Evolutionary conservation across 2,329 filamentous ascomycete species (phyloP).

Genomic region (Trematosphaeria pertusa): DNA sequence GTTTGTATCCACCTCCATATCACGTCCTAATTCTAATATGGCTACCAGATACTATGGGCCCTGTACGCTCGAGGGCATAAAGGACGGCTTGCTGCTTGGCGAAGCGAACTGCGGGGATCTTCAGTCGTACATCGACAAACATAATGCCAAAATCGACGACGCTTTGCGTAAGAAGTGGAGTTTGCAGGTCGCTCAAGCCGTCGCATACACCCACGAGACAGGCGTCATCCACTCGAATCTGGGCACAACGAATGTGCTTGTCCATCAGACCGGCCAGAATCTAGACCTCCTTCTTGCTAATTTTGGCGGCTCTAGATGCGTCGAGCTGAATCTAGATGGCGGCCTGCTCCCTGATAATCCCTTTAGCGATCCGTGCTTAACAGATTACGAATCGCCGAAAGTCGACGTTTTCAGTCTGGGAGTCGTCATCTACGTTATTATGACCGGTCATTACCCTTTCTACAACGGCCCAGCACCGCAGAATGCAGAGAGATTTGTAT

Average conservation of each 20-base stretch:
- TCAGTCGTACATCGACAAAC: slow-evolving; percentile 14
- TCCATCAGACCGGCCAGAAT: slow-evolving; percentile 11
- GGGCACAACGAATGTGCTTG: slow-evolving; percentile 18
- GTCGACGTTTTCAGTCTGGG: slow-evolving; percentile 13
- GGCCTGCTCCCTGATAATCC: slow-evolving; percentile 17
- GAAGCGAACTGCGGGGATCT: slow-evolving; percentile 17
- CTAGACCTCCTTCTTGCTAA: slow-evolving; percentile 19
- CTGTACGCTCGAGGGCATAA: slow-evolving; percentile 10
- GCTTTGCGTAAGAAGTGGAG: slow-evolving; percentile 13
- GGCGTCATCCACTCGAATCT: slow-evolving; percentile 21
- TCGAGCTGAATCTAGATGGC: slow-evolving; percentile 13
- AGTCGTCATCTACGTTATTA: slow-evolving; percentile 16
- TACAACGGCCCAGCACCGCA: slow-evolving; percentile 8
- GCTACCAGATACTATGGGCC: slow-evolving; percentile 11
- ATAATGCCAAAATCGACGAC: slow-evolving; percentile 12
- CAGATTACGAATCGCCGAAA: slow-evolving; percentile 11
- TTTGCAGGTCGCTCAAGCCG: slow-evolving; percentile 17
- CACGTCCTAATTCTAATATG: slow-evolving; percentile 1
- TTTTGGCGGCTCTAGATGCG: slow-evolving; percentile 20
- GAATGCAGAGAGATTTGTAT: slow-evolving; percentile 10
- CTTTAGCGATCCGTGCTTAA: slow-evolving; percentile 9
- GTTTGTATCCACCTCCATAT: slow-evolving; percentile 4
- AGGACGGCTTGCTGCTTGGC: slow-evolving; percentile 16
- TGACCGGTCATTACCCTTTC: slow-evolving; percentile 17
- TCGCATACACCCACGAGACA: slow-evolving; percentile 13